Conservation (phyloP, 2,329 filamentous ascomycete species). For the Monosporascus sp. region DNA sequence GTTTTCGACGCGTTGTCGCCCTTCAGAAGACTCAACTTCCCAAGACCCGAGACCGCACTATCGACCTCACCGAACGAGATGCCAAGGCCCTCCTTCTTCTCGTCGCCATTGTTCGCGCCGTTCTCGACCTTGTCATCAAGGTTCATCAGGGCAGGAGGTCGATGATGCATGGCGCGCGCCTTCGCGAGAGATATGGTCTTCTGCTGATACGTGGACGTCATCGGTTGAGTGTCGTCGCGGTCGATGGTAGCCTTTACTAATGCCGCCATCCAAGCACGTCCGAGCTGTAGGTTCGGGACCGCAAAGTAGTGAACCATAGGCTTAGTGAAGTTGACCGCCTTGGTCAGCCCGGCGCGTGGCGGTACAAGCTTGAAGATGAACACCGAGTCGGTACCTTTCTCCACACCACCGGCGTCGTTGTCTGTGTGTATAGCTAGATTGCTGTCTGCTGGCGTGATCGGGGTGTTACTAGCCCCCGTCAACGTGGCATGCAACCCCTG, state of each 20-base stretch:
- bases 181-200: slow-evolving; percentile 92
- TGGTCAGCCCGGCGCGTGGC: slow-evolving; percentile 77
- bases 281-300: slow-evolving; percentile 82
- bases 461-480: slow-evolving; percentile 73
- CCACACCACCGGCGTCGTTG: slow-evolving; percentile 31
- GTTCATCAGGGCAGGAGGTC: slow-evolving; percentile 83
- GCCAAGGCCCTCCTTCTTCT: slow-evolving; percentile 30
- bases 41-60: slow-evolving; percentile 31
- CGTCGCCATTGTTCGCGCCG: slow-evolving; percentile 21
- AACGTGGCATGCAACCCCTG: slow-evolving; percentile 88
- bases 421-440: slow-evolving; percentile 40
- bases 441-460: slow-evolving; percentile 47
- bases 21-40: slow-evolving; percentile 28
- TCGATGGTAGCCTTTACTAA: slow-evolving; percentile 99
- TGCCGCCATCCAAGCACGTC: slow-evolving; percentile 95
- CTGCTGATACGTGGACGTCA: slow-evolving; percentile 92
- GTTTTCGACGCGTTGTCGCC: slow-evolving; percentile 29
- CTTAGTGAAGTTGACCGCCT: slow-evolving; percentile 95
- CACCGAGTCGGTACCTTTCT: slow-evolving; percentile 60
- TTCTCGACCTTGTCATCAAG: slow-evolving; percentile 44
- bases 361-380: slow-evolving; percentile 99
- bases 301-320: slow-evolving; percentile 97
- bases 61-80: slow-evolving; percentile 35
- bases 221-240: slow-evolving; percentile 71
- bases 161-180: slow-evolving; percentile 79